A percentile compares a stretch with the other conserved stretches of the same genome.
Evolutionary conservation across 345 rosid genomes (phyloP).

Genomic region (Eucalyptus cloeziana): DNA sequence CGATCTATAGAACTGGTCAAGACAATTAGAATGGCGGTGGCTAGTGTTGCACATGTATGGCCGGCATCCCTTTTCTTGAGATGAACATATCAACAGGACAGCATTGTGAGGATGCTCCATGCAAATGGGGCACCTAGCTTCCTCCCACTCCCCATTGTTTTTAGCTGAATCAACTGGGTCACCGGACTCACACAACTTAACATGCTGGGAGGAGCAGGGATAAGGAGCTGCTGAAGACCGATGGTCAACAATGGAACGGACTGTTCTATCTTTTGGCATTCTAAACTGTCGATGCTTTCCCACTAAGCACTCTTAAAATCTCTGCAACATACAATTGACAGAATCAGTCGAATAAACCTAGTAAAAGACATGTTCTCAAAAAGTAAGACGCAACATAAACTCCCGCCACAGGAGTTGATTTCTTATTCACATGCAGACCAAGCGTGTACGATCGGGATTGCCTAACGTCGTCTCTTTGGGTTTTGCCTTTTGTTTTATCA

Average conservation of each 20-base stretch:
- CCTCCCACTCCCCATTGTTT: conserved; percentile 52
- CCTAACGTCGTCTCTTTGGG: background rate
- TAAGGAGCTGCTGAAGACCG: conserved; percentile 34
- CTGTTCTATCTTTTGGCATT: conserved; percentile 47
- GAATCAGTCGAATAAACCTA: background rate
- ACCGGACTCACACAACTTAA: conserved; percentile 4
- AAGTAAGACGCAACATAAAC: background rate
- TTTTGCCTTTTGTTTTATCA: background rate
- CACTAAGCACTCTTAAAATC: background rate
- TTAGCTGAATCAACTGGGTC: conserved; percentile 2
- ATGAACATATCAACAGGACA: conserved; percentile 49
- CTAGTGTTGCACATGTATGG: conserved; percentile 74
- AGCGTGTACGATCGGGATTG: background rate
- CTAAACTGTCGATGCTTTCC: background rate
- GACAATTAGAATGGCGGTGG: conserved; percentile 61
- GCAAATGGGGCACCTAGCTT: conserved; percentile 52
- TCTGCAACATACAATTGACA: background rate
- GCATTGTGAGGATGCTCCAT: conserved; percentile 80
- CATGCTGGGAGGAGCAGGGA: conserved; percentile 21
- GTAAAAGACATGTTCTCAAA: background rate
- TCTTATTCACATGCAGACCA: background rate
- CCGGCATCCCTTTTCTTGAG: conserved; percentile 43
- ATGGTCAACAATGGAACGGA: conserved; percentile 6
- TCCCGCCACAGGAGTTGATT: background rate
- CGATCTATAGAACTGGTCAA: conserved; percentile 30